Evolutionary conservation across 192 early-diverging fungal species (phyloP).

Genomic region (Physocladia obscura): DNA sequence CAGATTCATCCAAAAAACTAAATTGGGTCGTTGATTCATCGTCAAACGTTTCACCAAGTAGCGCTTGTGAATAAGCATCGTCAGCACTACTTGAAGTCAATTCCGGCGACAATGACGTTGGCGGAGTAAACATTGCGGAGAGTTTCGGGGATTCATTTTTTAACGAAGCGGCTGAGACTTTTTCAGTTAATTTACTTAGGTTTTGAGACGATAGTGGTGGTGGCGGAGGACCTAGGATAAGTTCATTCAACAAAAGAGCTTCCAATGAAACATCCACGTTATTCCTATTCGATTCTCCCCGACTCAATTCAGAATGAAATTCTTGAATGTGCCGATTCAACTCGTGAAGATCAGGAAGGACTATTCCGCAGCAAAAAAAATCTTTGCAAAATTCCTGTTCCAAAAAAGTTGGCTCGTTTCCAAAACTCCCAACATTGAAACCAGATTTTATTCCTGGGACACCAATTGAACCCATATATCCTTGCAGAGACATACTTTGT

Average conservation of each 20-base stretch:
- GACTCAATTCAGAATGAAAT: conserved; percentile 48
- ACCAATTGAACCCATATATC: not conserved
- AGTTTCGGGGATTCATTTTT: too few species aligned
- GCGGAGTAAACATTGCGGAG: conserved; percentile 13
- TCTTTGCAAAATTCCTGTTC: conserved; percentile 87
- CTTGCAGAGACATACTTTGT: not conserved
- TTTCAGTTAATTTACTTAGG: not conserved
- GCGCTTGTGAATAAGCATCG: not conserved
- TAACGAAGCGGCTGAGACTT: not conserved
- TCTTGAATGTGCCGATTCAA: conserved; percentile 89
- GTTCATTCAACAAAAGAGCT: conserved; percentile 15
- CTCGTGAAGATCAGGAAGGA: conserved; percentile 82
- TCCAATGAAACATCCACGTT: not conserved
- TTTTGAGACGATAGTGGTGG: not conserved
- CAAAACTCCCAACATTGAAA: not conserved
- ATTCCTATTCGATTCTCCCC: not conserved
- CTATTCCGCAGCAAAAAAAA: conserved; percentile 87
- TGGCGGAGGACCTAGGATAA: conserved; percentile 8
- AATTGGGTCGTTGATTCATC: not conserved
- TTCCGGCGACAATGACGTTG: conserved; percentile 19
- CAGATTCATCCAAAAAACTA: not conserved
- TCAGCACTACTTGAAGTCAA: conserved; percentile 1
- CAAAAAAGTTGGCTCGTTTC: conserved; percentile 36
- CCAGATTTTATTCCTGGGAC: too few species aligned
- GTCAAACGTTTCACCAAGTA: not conserved